Evolutionary conservation across 192 early-diverging fungal species (phyloP), one percentile per base, ranked within the genome.

Genomic region (Backusella morwellensis): DNA sequence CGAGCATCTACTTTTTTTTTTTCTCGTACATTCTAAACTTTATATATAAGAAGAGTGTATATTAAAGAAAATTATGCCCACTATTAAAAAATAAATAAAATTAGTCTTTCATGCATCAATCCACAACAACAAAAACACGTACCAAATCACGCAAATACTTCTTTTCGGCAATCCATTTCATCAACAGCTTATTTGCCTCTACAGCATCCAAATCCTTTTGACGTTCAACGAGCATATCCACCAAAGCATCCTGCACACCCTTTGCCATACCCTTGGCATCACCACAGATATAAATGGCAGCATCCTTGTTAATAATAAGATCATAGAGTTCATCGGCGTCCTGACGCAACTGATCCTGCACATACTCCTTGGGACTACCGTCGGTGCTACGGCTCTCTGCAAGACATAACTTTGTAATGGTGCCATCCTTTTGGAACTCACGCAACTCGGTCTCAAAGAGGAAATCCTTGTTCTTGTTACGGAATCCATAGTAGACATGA

Each of bases 261-360:
- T 91, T 93, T 42, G 93, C 95, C 95, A 97, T 97, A 6, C 94
- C 93, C 79, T 93, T 90, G 17, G 92, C 92, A 82, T 95, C 94
- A 71, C 93, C 94, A 81, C 94, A 95, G 1, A 96, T 90, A 85
- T 89, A 96, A 26, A 96, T 84, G 35, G 88, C 72, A 0, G 92
- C 94, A 35, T 87, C 82, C 68, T 90, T 83, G 34, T 90, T 79
- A 6, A 85, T 75, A 56, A 96, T 63, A 38, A 93, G 72, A 6
- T 89, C 82, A 73, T 85, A 90, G 15, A 96, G 35, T 54, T 86
- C 84, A n/a, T 83, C 77, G 1, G 81, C 87, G 21, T 90, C 74
- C n/a, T 71, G 73, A n/a, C 81, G 77, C 76, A 97, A 78, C 7
- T 88, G 80, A 73, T 99, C 91, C 81, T 99, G 97, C 0, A 99